A percentile compares a stretch with the other conserved stretches of the same genome.
Conservation (phyloP, 805 yeast genomes). For the Ogataea chonburiensis region DNA sequence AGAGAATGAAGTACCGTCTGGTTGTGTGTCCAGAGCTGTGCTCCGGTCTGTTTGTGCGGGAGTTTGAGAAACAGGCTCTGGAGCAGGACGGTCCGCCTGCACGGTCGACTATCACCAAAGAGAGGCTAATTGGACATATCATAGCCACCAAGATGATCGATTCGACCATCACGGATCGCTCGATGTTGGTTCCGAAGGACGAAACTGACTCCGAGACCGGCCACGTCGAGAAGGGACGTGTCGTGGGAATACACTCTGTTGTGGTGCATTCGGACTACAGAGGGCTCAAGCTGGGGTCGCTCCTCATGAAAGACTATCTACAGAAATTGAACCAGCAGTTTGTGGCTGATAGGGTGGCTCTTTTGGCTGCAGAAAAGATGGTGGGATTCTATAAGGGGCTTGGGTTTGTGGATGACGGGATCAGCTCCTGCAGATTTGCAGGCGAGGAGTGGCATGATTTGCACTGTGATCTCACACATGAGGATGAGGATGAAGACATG, state of each 20-base stretch:
- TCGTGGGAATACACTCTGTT: slow-evolving; percentile 79
- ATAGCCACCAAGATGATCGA: slow-evolving; percentile 68
- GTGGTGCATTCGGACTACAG: slow-evolving; percentile 76
- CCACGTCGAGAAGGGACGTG: slow-evolving; percentile 71
- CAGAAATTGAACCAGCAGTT: slow-evolving; percentile 87
- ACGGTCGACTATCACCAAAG: slow-evolving; percentile 52
- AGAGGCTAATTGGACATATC: slow-evolving; percentile 75
- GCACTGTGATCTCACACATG: slow-evolving; percentile 40
- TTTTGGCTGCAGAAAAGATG: slow-evolving; percentile 69
- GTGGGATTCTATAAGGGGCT: slow-evolving; percentile 76
- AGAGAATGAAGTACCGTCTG: slow-evolving; percentile 66
- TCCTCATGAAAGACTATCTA: slow-evolving; percentile 82
- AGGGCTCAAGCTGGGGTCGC: slow-evolving; percentile 78
- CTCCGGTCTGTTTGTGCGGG: slow-evolving; percentile 81
- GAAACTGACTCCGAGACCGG: slow-evolving; percentile 40
- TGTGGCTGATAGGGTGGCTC: slow-evolving; percentile 72
- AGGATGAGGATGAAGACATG: slow-evolving; percentile 41
- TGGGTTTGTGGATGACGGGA: slow-evolving; percentile 74
- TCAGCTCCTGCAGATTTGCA: slow-evolving; percentile 57
- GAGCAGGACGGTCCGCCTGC: slow-evolving; percentile 37
- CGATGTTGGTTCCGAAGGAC: slow-evolving; percentile 45
- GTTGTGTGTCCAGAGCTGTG: slow-evolving; percentile 85
- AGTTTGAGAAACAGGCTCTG: slow-evolving; percentile 41
- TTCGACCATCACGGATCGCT: slow-evolving; percentile 47
- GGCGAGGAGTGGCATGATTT: slow-evolving; percentile 63